Base-by-base conservation (phyloP, 352 stramenopile genomes). In the Plasmopara muralis region DNA sequence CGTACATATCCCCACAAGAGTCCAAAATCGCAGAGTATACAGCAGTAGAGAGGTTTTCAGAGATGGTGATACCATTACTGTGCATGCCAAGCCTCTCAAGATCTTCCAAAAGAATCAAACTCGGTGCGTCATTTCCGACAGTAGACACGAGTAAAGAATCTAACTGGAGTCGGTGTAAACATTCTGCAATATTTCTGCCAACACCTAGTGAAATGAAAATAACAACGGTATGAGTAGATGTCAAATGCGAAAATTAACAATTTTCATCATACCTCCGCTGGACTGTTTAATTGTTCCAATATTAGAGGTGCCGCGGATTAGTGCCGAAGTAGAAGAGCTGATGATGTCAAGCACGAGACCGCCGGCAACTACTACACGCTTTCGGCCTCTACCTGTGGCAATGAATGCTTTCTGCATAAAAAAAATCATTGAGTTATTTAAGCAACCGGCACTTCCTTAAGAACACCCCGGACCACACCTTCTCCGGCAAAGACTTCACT, bases 141-240 rank as follows among this genome's bases (percentile, higher is more conserved):
- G 68, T 80, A 9, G 88, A 95, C 15, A 96, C 66, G 15, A 97
- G 74, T 35, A 92, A 45, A 45, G 80, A 81, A 37, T 79, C 56
- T 14, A 76, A 30, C 0, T 66, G 66, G 0, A 97, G 71, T 9
- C 85, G 77, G 39, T 87, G 72, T 12, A 96, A 62, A 44, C 76
- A 92, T 59, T 97, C 87, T 34, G 87, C 86, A 44, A 97, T 93
- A 66, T 97, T 97, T 5, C 87, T 72, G n/a, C 83, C 89, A n/a
- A 97, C 89, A 49, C 89, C 89, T 92, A 50, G 18, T 15, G 61
- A 43, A 59, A 25, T 25, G 20, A 25, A 25, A 1, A 25, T 1
- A 25, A 25, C 20, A 25, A 1, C 20, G 3, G 20, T 25, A 25
- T 25, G 20, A 25, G 20, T 25, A 3, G 3, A 3, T 3, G 20